Evolutionary conservation across 169 alveolate genomes (phyloP), one percentile per base, ranked within the genome.

Genomic region (Theileria equi): DNA sequence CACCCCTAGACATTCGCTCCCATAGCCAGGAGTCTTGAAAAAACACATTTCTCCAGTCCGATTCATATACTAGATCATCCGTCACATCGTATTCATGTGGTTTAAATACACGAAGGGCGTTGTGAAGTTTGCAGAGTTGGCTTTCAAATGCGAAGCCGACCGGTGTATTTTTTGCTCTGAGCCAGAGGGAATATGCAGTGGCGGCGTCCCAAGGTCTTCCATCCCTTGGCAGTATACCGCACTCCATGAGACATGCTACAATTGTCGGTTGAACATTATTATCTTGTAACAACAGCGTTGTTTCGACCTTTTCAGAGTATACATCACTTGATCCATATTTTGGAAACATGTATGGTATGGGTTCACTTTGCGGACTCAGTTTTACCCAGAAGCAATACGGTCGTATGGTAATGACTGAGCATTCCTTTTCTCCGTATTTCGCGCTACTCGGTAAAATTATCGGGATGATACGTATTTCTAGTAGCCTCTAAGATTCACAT

Each of bases 371-470:
- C 11, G 29, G 43, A 0, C 54, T 23, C 8, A 31, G 17, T 36
- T 35, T 58, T 6, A 77, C 65, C 81, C 80, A 66, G 35, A 67
- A 77, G 28, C 70, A 58, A 47, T 66, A 66, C 1, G 86, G 86
- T 23, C 86, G 31, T 11, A 77, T 41, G 43, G 77, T 19, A 5
- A 77, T 61, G 3, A 77, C 28, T 29, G 45, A 50, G 74, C 86
- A 65, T 3, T 5, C 32, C 45, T 65, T 16, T 19, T 49, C 36
- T n/a, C 61, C 72, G 2, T 34, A 54, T 11, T 53, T 50, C 5
- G 25, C 43, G 2, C 47, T 57, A n/a, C 28, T 53, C n/a, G 47
- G 34, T 7, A 53, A 40, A 21, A 74, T 47, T 11, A 67, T 61
- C 3, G 86, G 86, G 7, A 77, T 63, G 26, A 77, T 49, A 35